A percentile compares a stretch with the other conserved stretches of the same genome.
These are phyloP conservation scores for Novymonas esmeraldas DNA, from an alignment of 208 protist genomes.

Conservation along the genomic window DNA sequence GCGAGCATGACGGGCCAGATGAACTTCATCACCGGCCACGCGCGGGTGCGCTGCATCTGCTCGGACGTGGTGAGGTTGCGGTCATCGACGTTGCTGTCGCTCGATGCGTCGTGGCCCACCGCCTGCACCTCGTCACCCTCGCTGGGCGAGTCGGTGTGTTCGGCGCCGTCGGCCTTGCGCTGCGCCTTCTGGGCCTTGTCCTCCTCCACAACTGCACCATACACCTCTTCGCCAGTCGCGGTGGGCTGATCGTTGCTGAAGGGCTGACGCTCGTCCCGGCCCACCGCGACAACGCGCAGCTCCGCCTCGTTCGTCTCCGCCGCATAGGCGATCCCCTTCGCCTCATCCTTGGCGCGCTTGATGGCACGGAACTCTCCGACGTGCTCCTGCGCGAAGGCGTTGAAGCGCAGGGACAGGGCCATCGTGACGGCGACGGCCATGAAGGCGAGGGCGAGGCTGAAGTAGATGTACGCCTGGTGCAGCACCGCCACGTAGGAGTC, in stretches of 20 bases:
- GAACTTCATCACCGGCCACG: constrained; percentile 57
- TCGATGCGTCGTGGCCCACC: constrained; percentile 7
- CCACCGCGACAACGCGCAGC: background rate
- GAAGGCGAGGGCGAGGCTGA: constrained; percentile 64
- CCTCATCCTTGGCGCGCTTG: constrained; percentile 17
- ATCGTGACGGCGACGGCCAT: constrained; percentile 61
- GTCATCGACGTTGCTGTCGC: constrained; percentile 37
- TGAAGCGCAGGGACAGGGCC: constrained; percentile 62
- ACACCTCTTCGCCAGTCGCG: constrained; percentile 10
- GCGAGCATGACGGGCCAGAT: constrained; percentile 68
- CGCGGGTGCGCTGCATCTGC: constrained; percentile 53
- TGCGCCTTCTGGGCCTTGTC: constrained; percentile 22
- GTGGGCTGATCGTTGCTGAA: constrained; percentile 1
- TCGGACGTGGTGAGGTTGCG: constrained; percentile 63
- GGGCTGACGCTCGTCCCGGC: constrained; percentile 13
- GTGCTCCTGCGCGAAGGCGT: constrained; percentile 65
- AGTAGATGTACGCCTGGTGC: constrained; percentile 78
- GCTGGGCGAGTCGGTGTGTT: constrained; percentile 5
- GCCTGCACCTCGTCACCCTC: constrained; percentile 36
- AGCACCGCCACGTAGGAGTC: constrained; percentile 43
- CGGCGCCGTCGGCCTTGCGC: constrained; percentile 19
- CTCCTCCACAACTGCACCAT: constrained; percentile 33
- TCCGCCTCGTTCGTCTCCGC: constrained; percentile 4
- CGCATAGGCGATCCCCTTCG: background rate
- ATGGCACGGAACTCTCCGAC: constrained; percentile 70